Percentiles rank a stretch among this genome's conserved stretches.
phyloP scores from a whole-genome alignment of 108 stramenopile species.

The Skeletonema costatum region DNA sequence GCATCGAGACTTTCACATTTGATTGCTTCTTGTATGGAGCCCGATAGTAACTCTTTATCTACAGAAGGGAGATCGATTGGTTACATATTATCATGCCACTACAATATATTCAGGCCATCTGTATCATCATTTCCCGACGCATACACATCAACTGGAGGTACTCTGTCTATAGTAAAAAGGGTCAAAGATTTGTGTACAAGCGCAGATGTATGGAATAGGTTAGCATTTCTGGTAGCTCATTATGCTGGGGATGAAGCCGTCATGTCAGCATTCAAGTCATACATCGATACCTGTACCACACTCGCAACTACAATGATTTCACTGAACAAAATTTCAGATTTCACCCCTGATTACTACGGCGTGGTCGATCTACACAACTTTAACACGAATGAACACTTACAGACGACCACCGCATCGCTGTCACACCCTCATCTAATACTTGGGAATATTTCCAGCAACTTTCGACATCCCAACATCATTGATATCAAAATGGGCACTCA shows the following conservation, averaged over 20 bases:
- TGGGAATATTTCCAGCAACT: constrained; percentile 58
- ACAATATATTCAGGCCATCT: constrained; percentile 11
- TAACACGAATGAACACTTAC: background rate
- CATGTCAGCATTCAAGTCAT: constrained; percentile 7
- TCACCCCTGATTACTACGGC: constrained; percentile 72
- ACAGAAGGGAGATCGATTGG: background rate
- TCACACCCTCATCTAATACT: constrained; percentile 62
- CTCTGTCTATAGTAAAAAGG: constrained; percentile 5
- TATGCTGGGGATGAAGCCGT: constrained; percentile 29
- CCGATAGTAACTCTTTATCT: constrained; percentile 4
- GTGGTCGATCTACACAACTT: constrained; percentile 34
- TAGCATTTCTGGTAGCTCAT: constrained; percentile 22
- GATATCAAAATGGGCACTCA: constrained; percentile 89
- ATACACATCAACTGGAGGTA: background rate
- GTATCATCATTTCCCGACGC: background rate
- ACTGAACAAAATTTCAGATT: constrained; percentile 49
- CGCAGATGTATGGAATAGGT: background rate
- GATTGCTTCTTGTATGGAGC: background rate
- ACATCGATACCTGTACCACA: constrained; percentile 28
- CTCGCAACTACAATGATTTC: constrained; percentile 50
- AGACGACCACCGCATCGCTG: constrained; percentile 6
- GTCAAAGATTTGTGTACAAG: background rate
- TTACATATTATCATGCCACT: background rate
- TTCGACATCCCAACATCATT: constrained; percentile 72
- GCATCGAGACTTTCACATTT: constrained; percentile 7